A percentile compares a stretch with the other conserved stretches of the same genome.
These are phyloP conservation scores for Puccinia horiana DNA, from an alignment of 1,284 basidiomycete species.

Conservation along the genomic window DNA sequence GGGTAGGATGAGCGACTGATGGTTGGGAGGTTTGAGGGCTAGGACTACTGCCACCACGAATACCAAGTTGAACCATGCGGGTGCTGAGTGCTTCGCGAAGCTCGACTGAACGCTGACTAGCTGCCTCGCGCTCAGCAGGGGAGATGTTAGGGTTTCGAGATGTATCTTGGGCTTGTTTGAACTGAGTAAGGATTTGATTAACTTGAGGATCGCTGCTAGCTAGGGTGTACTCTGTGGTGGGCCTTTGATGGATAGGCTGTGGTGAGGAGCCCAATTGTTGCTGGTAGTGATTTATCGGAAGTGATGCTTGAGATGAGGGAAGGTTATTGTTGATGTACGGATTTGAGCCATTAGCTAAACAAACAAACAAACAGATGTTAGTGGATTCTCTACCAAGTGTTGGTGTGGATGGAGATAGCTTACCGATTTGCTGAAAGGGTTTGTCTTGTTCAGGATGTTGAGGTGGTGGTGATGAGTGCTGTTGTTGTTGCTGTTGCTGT, in stretches of 20 bases:
- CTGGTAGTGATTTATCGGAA: conserved; percentile 22
- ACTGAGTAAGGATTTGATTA: conserved; percentile 12
- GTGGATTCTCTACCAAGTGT: neutral
- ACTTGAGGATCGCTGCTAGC: conserved; percentile 11
- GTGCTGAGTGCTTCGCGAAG: conserved; percentile 23
- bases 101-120: conserved; percentile 11
- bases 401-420: neutral
- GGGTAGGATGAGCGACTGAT: conserved; percentile 3
- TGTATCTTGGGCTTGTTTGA: conserved; percentile 33
- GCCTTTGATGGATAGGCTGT: conserved; percentile 17
- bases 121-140: conserved; percentile 32
- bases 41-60: conserved; percentile 9
- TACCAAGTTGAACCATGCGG: conserved; percentile 30
- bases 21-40: conserved; percentile 1
- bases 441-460: conserved; percentile 32
- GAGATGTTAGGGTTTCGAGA: conserved; percentile 13
- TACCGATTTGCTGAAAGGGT: conserved; percentile 25
- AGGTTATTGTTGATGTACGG: neutral
- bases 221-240: neutral
- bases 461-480: conserved; percentile 18
- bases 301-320: conserved; percentile 21
- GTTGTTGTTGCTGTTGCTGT: conserved; percentile 19
- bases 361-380: neutral
- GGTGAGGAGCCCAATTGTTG: neutral
- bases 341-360: conserved; percentile 15